Base-by-base conservation (phyloP, 1,284 basidiomycete species). In the Microbotryum saponariae region DNA sequence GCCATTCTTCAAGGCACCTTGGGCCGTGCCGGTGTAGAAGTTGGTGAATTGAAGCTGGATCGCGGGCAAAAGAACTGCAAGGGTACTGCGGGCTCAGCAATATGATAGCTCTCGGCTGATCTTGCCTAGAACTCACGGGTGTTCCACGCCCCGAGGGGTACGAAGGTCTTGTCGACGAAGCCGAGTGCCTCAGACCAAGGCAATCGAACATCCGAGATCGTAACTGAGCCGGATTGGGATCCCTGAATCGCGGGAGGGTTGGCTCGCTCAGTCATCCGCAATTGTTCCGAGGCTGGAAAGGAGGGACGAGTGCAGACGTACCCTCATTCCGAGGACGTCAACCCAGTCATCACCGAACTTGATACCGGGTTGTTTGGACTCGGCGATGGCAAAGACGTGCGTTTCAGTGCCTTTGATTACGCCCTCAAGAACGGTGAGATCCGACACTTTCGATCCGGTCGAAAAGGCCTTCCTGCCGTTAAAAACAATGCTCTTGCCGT, bases 311-410 rank as follows among this genome's bases (percentile, higher is more conserved):
- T 42, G 37, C 2, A 18, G 74, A 37, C 71, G 12, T 2, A 42
- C 73, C 21, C 74, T 69, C 69, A 74, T 72, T n/a, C 74, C 74
- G n/a, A 76, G 65, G 6, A 72, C 73, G 64, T 74, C 73, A 6
- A 56, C 52, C 74, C 74, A 76, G 59, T 76, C 73, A 58, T 74
- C 73, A 10, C 72, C 72, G 53, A 74, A 76, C 14, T 58, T 60
- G 68, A 76, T 74, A 12, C 74, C 63, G 63, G 70, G 54, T 70
- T 73, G 69, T 65, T 70, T 55, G 64, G 70, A 65, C 10, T 59
- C 60, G 9, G 72, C 73, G 25, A 72, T 59, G 2, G 72, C 74
- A 60, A 75, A 75, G 29, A 75, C 69, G 58, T 73, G 74, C 31
- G 63, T 53, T 4, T 58, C 58, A 2, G 62, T 37, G 21, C 52